Evolutionary conservation across 2,329 filamentous ascomycete genomes (phyloP), one percentile per base, ranked within the genome.

Genomic region (Purpureocillium takamizusanense): DNA sequence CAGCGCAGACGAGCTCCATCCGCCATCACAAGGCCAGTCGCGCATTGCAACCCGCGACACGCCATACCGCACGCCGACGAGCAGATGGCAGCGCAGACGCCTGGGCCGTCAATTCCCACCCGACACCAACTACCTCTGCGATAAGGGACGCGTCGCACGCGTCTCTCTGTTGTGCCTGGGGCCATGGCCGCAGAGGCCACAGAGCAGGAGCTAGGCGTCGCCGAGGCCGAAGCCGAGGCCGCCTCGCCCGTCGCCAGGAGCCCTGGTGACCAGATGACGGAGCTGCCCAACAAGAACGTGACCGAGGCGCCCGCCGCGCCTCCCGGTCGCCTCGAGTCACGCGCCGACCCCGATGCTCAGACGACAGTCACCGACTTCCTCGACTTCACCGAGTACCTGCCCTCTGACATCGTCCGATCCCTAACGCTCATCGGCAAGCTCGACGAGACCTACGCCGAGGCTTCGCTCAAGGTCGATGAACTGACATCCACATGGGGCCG

Each of bases 351-450:
- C 6, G 79, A 83, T 62, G 76, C 76, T 18, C 77, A 82, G 50
- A 77, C 79, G 7, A 81, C 78, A n/a, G 72, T 82, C 14, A 81
- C 76, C 42, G 78, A 83, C 56, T 83, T 81, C 53, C 72, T 83
- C 55, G 78, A 83, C 54, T 79, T 78, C 47, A 81, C 77, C 48
- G 80, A 84, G 56, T 81, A 83, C 57, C 70, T 83, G 1, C 78
- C 79, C 10, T 75, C 78, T 36, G 80, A 83, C 52, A 72, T 83
- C 50, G 66, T 72, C 44, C 75, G 80, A 41, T 83, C 79, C 17
- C 62, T 83, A 33, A 80, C 75, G 4, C 65, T 83, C 29, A 78
- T 84, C 43, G 72, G 74, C 38, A 72, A 81, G 46, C 76, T 83
- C 38, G 78, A 83, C 55, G 55, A 71, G 45, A 66, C 59, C 13